A percentile compares a stretch with the other conserved stretches of the same genome.
phyloP scores from a whole-genome alignment of 345 rosid genomes.

The Theobroma cacao region DNA sequence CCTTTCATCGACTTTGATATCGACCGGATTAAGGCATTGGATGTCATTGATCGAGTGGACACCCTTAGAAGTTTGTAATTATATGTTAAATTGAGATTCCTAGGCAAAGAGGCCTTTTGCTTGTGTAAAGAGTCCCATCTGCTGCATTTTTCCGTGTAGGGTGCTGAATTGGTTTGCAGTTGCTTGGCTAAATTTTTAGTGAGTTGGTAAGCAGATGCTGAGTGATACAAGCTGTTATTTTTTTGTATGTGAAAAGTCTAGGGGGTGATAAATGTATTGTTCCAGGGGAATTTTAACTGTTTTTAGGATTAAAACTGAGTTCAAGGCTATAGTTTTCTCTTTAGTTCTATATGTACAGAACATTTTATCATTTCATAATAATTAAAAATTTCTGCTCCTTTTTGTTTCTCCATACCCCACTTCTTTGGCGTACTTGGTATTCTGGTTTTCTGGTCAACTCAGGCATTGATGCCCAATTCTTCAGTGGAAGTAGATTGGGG shows the following conservation, averaged over 20 bases:
- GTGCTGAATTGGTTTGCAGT: not conserved
- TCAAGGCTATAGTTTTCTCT: slow-evolving; percentile 1
- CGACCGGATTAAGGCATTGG: slow-evolving; percentile 80
- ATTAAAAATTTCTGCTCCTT: not conserved
- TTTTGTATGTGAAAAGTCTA: slow-evolving; percentile 14
- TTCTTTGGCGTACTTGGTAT: too few relatives aligned
- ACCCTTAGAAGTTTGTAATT: slow-evolving; percentile 52
- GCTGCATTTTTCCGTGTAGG: slow-evolving; percentile 25
- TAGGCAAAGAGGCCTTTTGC: not conserved
- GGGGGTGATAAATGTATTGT: slow-evolving; percentile 2
- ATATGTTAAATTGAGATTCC: not conserved
- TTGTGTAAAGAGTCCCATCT: not conserved
- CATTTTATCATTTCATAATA: slow-evolving; percentile 10
- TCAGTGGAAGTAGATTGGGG: too few relatives aligned
- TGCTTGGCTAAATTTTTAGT: not conserved
- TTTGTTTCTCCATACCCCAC: too few relatives aligned
- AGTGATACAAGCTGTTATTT: slow-evolving; percentile 13
- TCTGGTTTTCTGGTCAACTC: too few relatives aligned
- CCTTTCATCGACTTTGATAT: slow-evolving; percentile 75
- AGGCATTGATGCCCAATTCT: too few relatives aligned
- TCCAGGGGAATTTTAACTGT: slow-evolving; percentile 10
- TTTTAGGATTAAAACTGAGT: slow-evolving; percentile 14
- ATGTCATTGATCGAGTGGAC: slow-evolving; percentile 90
- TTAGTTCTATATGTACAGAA: slow-evolving; percentile 26
- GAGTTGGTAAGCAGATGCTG: slow-evolving; percentile 3